Conservation (phyloP, 148 eudicot species). For the Dianthus caryophyllus region DNA sequence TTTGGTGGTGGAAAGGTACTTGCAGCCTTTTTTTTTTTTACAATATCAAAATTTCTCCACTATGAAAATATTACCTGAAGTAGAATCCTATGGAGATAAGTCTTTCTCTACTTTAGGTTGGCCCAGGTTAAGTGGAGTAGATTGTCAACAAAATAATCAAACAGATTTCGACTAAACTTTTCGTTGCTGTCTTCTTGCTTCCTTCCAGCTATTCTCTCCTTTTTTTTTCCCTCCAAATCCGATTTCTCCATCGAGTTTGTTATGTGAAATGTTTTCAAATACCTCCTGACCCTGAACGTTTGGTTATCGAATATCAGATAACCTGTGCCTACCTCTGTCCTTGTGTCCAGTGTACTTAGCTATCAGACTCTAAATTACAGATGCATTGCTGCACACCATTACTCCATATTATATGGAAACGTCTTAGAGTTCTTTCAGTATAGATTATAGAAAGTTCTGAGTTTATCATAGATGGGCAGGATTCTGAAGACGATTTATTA, state of each 20-base stretch:
- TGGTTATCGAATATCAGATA: neutral
- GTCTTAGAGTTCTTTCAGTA: slow-evolving; percentile 1
- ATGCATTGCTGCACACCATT: slow-evolving; percentile 5
- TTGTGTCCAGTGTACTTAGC: slow-evolving; percentile 20
- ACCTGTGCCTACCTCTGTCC: slow-evolving; percentile 18
- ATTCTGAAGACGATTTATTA: neutral
- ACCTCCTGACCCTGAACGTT: neutral
- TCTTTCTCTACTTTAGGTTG: slow-evolving; percentile 38
- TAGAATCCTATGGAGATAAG: slow-evolving; percentile 48
- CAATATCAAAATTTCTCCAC: slow-evolving; percentile 38
- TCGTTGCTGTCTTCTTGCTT: slow-evolving; percentile 58
- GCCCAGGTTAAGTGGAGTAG: slow-evolving; percentile 51
- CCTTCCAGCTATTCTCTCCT: slow-evolving; percentile 21
- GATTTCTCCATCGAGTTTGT: slow-evolving; percentile 2
- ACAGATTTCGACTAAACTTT: slow-evolving; percentile 61
- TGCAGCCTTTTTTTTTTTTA: slow-evolving; percentile 32
- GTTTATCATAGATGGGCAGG: neutral
- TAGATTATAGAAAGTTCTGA: neutral
- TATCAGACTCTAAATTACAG: slow-evolving; percentile 10
- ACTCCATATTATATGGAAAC: neutral
- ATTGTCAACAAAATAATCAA: slow-evolving; percentile 54
- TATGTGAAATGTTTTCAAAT: neutral
- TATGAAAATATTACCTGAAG: slow-evolving; percentile 40
- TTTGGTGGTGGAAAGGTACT: slow-evolving; percentile 38
- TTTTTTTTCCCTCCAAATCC: slow-evolving; percentile 13